Base-by-base conservation (phyloP, 2,329 filamentous ascomycete species). In the Colletotrichum orchidophilum region DNA sequence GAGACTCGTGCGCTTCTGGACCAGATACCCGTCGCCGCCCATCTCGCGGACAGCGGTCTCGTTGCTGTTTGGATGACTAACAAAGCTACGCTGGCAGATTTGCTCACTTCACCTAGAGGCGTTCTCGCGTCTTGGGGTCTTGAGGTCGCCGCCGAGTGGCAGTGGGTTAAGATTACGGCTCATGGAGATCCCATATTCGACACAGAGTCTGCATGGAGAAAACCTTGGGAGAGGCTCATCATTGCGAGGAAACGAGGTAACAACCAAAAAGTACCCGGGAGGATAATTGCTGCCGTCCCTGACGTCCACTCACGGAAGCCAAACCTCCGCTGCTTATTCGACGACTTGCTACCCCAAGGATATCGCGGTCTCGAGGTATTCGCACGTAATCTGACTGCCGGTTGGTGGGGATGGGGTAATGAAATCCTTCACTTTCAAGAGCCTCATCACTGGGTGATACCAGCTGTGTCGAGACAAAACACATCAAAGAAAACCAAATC, bases 301-400 rank as follows among this genome's bases (percentile, higher is more conserved):
- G 93, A 96, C 77, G 75, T 94, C 4, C 94, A 96, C 80, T 95
- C 93, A 0, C 84, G 93, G 58, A 96, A 96, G 78, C 94, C 94
- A 3, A 93, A 91, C 76, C 77, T 96, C 66, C 90, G 91, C 71
- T 76, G 80, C 2, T 74, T 94, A 26, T 87, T 94, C 59, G 85
- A 87, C 64, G 81, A 85, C 4, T 75, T 90, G n/a, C 76, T 93
- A 31, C 83, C 83, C 0, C 74, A 76, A 3, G 79, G 83, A 2
- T 91, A 90, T 74, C 77, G 78, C 18, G 92, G 87, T 2, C 82
- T 95, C n/a, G 94, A 96, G 80, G 84, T 95, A 2, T 96, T 96
- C 81, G 92, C 93, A 1, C 86, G 94, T 66, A 90, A 92, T 77
- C 81, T 94, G 54, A 94, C 93, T 1, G 86, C 89, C 8, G 92